phyloP scores from a whole-genome alignment of 352 stramenopile genomes.

The Aphanomyces stellatus region DNA sequence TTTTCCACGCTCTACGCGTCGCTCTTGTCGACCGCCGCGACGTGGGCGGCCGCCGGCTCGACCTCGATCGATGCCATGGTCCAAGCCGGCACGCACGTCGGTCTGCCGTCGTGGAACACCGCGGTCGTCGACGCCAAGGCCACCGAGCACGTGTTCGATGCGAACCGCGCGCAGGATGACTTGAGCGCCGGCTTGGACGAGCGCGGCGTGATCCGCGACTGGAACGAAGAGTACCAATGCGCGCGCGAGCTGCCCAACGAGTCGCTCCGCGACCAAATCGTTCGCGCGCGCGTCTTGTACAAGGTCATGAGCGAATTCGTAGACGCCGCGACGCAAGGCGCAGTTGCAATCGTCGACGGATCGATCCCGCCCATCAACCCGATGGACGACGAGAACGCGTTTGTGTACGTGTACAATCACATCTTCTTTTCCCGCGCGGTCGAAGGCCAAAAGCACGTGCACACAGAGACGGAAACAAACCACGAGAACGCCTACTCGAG shows the following conservation, averaged over 20 bases:
- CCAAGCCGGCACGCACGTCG: constrained; percentile 60
- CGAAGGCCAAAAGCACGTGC: constrained; percentile 76
- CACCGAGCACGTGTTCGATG: constrained; percentile 61
- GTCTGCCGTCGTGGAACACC: constrained; percentile 69
- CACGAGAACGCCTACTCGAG: constrained; percentile 70
- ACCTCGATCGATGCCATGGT: constrained; percentile 85
- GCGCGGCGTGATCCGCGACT: constrained; percentile 88
- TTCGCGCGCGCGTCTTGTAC: constrained; percentile 90
- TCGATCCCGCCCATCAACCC: constrained; percentile 94
- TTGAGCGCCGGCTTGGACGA: constrained; percentile 90
- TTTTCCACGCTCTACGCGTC: constrained; percentile 67
- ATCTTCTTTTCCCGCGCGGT: constrained; percentile 95
- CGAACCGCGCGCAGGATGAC: constrained; percentile 85
- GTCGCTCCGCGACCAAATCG: constrained; percentile 83
- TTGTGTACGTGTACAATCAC: constrained; percentile 97
- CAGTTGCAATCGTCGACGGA: constrained; percentile 91
- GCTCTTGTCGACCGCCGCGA: constrained; percentile 71
- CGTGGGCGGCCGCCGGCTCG: constrained; percentile 59
- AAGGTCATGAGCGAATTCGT: constrained; percentile 95
- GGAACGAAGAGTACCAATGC: constrained; percentile 97
- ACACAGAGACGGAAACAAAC: constrained; percentile 27
- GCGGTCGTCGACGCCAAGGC: constrained; percentile 24
- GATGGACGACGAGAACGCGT: constrained; percentile 86
- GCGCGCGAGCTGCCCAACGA: constrained; percentile 69
- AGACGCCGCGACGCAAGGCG: constrained; percentile 81